Conservation (phyloP, 2,329 filamentous ascomycete species). For the Cryphonectria carpinicola region DNA sequence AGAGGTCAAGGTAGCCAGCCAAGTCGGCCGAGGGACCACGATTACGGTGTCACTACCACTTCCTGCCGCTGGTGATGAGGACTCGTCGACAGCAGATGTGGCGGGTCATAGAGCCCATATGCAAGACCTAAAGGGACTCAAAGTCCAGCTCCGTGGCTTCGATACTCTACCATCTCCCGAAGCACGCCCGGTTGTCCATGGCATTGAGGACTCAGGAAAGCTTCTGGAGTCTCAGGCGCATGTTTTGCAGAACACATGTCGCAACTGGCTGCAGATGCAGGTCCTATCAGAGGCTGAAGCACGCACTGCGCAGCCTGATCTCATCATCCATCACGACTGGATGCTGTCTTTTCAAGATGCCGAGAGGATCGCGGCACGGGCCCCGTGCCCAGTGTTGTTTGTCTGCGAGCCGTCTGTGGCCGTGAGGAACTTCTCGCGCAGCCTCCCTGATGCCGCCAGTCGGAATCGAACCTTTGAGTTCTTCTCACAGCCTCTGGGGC, state of each 20-base stretch:
- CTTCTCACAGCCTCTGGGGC: constrained; percentile 45
- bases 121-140: constrained; percentile 37
- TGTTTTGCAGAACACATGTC: constrained; percentile 37
- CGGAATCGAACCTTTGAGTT: constrained; percentile 40
- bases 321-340: constrained; percentile 34
- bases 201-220: constrained; percentile 14
- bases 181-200: background rate
- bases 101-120: constrained; percentile 38
- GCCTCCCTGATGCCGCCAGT: constrained; percentile 30
- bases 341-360: constrained; percentile 19
- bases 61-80: constrained; percentile 17
- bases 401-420: constrained; percentile 40
- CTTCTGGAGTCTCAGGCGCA: constrained; percentile 27
- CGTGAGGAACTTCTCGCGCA: constrained; percentile 34
- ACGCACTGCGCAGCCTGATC: constrained; percentile 29
- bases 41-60: constrained; percentile 41
- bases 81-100: constrained; percentile 26
- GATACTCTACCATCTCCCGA: constrained; percentile 5
- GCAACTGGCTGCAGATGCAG: constrained; percentile 40
- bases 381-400: constrained; percentile 34
- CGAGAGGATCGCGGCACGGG: constrained; percentile 18
- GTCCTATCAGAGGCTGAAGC: constrained; percentile 27
- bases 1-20: constrained; percentile 59
- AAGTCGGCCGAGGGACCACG: constrained; percentile 42
- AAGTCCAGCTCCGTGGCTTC: constrained; percentile 36